These are phyloP conservation scores for Yarrowia sp. DNA, from an alignment of 805 yeast species.

Conservation along the genomic window DNA sequence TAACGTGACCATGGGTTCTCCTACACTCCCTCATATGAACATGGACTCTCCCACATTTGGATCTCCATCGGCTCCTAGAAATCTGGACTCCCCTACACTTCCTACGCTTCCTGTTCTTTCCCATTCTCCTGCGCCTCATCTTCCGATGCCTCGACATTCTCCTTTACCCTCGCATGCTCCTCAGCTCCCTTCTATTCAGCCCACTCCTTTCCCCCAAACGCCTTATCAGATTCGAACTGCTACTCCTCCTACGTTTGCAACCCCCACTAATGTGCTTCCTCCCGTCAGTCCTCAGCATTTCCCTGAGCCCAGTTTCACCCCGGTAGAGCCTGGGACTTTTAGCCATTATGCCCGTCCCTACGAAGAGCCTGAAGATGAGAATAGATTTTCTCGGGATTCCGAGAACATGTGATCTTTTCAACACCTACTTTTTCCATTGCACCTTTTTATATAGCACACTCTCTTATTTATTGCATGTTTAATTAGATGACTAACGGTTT, in stretches of 20 bases:
- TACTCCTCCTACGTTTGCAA: not conserved
- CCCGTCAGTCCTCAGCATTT: slow-evolving; percentile 18
- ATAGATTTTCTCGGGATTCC: not conserved
- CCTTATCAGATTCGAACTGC: slow-evolving; percentile 7
- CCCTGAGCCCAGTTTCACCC: slow-evolving; percentile 8
- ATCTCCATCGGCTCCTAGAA: not conserved
- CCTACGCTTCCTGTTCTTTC: not conserved
- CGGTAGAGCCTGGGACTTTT: not conserved
- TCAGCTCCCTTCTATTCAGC: not conserved
- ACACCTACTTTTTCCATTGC: not conserved
- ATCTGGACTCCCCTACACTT: not conserved
- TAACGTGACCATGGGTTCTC: not conserved
- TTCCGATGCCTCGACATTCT: slow-evolving; percentile 7
- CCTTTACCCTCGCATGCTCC: slow-evolving; percentile 1
- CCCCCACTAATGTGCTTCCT: slow-evolving; percentile 4
- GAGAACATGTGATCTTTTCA: not conserved
- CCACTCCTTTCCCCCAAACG: slow-evolving; percentile 1
- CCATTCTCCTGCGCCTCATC: not conserved
- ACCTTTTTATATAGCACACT: slow-evolving; percentile 1
- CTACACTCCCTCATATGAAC: not conserved
- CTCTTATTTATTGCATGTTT: slow-evolving; percentile 8
- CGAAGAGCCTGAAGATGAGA: slow-evolving; percentile 1
- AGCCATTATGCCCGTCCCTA: not conserved
- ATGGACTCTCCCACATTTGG: not conserved
- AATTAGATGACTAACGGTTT: not conserved